Conservation (phyloP, 306 rosid species). For the Fagus sylvatica region DNA sequence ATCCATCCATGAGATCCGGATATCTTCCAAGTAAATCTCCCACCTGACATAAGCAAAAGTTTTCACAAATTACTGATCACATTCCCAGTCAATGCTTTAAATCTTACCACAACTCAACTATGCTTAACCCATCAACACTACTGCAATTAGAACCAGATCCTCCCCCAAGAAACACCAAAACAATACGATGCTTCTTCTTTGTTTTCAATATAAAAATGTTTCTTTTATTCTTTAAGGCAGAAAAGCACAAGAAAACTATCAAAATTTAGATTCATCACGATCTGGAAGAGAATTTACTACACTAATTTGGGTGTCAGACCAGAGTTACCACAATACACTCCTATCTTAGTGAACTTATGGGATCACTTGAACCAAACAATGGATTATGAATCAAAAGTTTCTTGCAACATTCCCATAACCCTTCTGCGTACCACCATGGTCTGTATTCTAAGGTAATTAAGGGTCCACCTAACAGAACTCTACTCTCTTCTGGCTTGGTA, state of each 20-base stretch:
- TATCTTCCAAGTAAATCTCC: constrained; percentile 81
- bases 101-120: too few relatives aligned
- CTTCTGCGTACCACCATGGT: not conserved
- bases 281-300: not conserved
- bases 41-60: constrained; percentile 54
- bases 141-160: too few relatives aligned
- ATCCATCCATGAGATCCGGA: constrained; percentile 87
- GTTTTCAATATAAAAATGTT: not conserved
- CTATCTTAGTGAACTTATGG: not conserved
- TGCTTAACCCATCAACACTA: too few relatives aligned
- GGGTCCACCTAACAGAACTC: not conserved
- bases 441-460: not conserved
- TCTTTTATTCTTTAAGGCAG: not conserved
- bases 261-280: too few relatives aligned
- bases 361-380: not conserved
- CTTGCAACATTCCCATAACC: not conserved
- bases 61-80: constrained; percentile 25
- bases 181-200: not conserved
- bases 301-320: not conserved
- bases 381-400: not conserved
- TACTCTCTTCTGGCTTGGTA: not conserved
- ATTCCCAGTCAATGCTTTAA: constrained; percentile 1
- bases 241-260: not conserved
- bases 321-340: not conserved
- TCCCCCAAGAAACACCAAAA: not conserved